phyloP scores from a whole-genome alignment of 371 early-diverging fungal genomes.

The Mycotypha africana region DNA sequence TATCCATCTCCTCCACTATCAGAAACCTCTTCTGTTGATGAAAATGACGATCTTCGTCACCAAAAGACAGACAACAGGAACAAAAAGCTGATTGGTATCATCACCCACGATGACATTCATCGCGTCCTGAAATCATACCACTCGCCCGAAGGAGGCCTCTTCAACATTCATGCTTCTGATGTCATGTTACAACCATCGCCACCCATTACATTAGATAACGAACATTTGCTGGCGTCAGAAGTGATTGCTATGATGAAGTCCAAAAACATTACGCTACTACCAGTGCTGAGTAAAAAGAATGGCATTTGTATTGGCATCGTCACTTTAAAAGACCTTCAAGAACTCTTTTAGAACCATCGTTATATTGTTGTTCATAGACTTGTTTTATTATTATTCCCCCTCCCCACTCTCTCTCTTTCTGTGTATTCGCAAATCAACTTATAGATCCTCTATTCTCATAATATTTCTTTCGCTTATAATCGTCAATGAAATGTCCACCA shows the following conservation, averaged over 20 bases:
- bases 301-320: conserved; percentile 34
- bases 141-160: conserved; percentile 23
- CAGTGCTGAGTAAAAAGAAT: conserved; percentile 21
- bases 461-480: no score
- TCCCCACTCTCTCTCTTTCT: no score
- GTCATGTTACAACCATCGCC: conserved; percentile 30
- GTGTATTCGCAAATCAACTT: no score
- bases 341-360: conserved; percentile 42
- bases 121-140: conserved; percentile 28
- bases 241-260: conserved; percentile 27
- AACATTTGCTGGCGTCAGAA: conserved; percentile 29
- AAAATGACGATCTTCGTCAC: conserved; percentile 2
- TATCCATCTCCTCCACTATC: conserved; percentile 27
- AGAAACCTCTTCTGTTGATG: conserved; percentile 13
- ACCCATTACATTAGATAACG: conserved; percentile 22
- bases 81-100: conserved; percentile 27
- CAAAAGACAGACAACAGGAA: not conserved
- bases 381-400: no score
- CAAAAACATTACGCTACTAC: conserved; percentile 29
- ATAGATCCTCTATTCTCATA: no score
- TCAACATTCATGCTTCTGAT: conserved; percentile 32
- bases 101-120: conserved; percentile 41
- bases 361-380: no score
- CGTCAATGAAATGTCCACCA: no score
- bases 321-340: conserved; percentile 40